Base-by-base conservation (phyloP, 2,329 filamentous ascomycete genomes). In the Pestalotiopsis sp. region DNA sequence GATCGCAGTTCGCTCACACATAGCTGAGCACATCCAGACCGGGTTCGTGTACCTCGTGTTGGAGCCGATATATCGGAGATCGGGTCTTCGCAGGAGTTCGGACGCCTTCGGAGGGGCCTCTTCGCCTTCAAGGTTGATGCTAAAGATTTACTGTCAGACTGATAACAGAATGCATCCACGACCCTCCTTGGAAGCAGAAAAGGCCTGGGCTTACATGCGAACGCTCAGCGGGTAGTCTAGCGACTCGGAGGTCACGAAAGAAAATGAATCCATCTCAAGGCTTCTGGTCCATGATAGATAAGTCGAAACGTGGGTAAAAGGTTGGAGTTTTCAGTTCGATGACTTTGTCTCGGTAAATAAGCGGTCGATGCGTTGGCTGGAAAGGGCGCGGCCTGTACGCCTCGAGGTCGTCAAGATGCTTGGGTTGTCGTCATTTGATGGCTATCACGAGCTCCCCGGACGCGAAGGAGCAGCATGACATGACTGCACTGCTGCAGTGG, bases 171-270 rank as follows among this genome's bases (percentile, higher is more conserved):
- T 3, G 7, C 6, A 7, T 31, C 6, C 9, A 31, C 2, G 27
- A 6, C 6, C 27, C 27, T 7, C 6, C 2, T 7, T 7, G 27
- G 27, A 31, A 57, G 49, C 36, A n/a, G 13, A 31, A 70, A 56
- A 20, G 27, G 5, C 39, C 64, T 64, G 23, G 62, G 73, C 85
- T 72, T 76, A 90, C 89, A 92, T 90, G 80, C 89, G 88, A 75
- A 92, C 84, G 81, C 85, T 89, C 73, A 92, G 85, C 23, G 92
- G 90, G 72, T 95, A 88, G 74, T 94, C 87, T 74, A 98, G 86
- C 80, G 93, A 90, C 73, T 94, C 92, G 69, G 96, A 97, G 77
- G 91, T 93, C 73, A 94, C 95, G 84, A 98, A 98, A 38, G 95
- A 97, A 82, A 97, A 98, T 66, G 95, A 92, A 82, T 99, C 96